phyloP scores from a whole-genome alignment of 2,329 filamentous ascomycete genomes.

The Aspergillus costaricaensis region DNA sequence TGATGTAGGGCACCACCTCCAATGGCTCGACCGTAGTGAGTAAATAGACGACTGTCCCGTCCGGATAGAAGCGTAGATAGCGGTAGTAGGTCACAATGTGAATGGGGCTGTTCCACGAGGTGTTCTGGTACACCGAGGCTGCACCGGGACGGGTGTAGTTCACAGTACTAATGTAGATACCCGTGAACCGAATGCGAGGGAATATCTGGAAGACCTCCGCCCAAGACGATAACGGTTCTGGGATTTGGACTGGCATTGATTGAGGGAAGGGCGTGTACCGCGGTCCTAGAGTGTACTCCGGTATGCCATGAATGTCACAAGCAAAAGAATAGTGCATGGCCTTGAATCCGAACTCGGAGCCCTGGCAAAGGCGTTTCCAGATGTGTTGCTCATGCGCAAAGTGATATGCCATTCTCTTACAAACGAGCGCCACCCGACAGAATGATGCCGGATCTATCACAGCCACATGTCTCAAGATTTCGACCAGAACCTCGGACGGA shows the following conservation, averaged over 20 bases:
- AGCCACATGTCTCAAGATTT: slow-evolving; percentile 76
- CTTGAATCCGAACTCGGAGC: slow-evolving; percentile 72
- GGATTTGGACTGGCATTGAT: slow-evolving; percentile 32
- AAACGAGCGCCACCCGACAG: slow-evolving; percentile 74
- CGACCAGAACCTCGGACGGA: slow-evolving; percentile 80
- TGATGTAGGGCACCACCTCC: slow-evolving; percentile 86
- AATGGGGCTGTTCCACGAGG: slow-evolving; percentile 79
- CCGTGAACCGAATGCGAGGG: slow-evolving; percentile 89
- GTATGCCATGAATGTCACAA: slow-evolving; percentile 57
- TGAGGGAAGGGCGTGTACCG: slow-evolving; percentile 41
- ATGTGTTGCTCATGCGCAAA: slow-evolving; percentile 80
- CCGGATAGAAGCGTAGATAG: slow-evolving; percentile 91
- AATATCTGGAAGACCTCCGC: slow-evolving; percentile 74
- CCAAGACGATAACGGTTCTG: slow-evolving; percentile 53
- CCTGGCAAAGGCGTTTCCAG: slow-evolving; percentile 77
- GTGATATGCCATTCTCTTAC: slow-evolving; percentile 83
- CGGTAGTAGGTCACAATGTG: slow-evolving; percentile 98
- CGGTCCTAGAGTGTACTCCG: slow-evolving; percentile 33
- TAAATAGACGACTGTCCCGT: slow-evolving; percentile 79
- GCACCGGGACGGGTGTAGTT: slow-evolving; percentile 89
- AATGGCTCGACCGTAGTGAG: slow-evolving; percentile 77
- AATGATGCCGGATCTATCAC: slow-evolving; percentile 75
- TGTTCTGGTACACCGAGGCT: slow-evolving; percentile 63
- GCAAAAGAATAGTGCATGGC: slow-evolving; percentile 82
- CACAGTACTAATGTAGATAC: slow-evolving; percentile 93